Base-by-base conservation (phyloP, 306 rosid genomes). In the Neltuma alba region DNA sequence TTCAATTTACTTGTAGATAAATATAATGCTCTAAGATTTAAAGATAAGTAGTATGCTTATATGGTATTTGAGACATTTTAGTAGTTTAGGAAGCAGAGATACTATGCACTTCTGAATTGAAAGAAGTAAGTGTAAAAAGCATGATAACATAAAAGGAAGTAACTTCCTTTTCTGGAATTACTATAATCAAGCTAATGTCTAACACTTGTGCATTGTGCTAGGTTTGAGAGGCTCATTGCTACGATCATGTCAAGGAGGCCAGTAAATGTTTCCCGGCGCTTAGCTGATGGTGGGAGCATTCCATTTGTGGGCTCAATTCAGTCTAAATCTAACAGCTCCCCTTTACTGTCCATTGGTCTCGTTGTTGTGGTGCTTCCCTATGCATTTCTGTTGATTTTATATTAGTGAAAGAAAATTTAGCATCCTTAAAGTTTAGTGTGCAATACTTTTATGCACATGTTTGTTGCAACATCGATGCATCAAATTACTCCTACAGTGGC, bases 191-290 rank as follows among this genome's bases (percentile, higher is more conserved):
- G 33, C 54, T 66, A 76, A 71, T 44, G 69, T 54, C 82, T 70
- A 40, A 55, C 63, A 71, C 48, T 70, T 83, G 74, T 83, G 79
- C 31, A 42, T 70, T 83, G 74, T 83, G 79, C 31, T 78, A 83
- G 85, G 78, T 84, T 70, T 82, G 80, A 79, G 79, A 83, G 93
- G 80, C 36, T 84, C 50, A 12, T 75, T 80, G 75, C 76, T 52
- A 84, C 31, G 81, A 87, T 75, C 85, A 95, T 95, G 99, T 95
- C 98, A 81, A 93, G 99, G 91, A 89, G 99, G 85, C 96, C 93
- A 13, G 98, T 83, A 67, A 93, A 89, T 89, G 96, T 95, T 74
- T 79, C 93, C 3, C 91, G 98, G 9, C 99, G 90, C 80, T 69
- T 89, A 76, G 88, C 72, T 82, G 99, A 93, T 61, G 93, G 85